phyloP scores from a whole-genome alignment of 352 stramenopile genomes.

The Phytophthora agathidicida region DNA sequence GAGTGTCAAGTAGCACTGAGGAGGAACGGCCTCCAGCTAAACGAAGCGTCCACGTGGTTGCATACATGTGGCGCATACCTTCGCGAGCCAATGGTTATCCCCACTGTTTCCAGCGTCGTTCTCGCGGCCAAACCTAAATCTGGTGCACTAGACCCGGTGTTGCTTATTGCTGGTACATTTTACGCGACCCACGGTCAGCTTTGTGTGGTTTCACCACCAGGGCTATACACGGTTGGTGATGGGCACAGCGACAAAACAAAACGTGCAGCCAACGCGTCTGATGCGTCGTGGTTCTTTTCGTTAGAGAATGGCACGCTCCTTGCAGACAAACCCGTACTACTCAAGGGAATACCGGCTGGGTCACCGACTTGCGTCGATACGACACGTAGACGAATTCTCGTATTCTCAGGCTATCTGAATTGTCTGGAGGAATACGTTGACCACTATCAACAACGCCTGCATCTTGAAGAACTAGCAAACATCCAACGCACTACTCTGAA shows the following conservation, averaged over 20 bases:
- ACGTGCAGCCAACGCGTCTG: conserved; percentile 49
- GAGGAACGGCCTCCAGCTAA: conserved; percentile 48
- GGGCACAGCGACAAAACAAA: conserved; percentile 48
- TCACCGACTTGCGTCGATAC: conserved; percentile 69
- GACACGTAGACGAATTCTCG: conserved; percentile 52
- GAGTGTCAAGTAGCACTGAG: conserved; percentile 68
- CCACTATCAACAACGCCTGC: conserved; percentile 16
- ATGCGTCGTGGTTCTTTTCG: conserved; percentile 80
- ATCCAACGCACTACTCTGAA: conserved; percentile 16
- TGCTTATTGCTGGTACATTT: conserved; percentile 77
- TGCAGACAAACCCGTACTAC: conserved; percentile 41
- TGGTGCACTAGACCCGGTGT: conserved; percentile 62
- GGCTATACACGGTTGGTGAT: conserved; percentile 49
- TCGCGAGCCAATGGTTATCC: conserved; percentile 47
- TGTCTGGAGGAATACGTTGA: conserved; percentile 69
- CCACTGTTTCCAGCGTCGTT: conserved; percentile 38
- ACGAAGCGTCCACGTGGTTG: conserved; percentile 54
- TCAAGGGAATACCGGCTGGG: conserved; percentile 67
- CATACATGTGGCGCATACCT: conserved; percentile 49
- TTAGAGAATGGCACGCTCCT: conserved; percentile 45
- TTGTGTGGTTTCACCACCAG: conserved; percentile 70
- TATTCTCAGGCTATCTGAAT: conserved; percentile 75
- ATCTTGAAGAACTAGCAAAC: not conserved
- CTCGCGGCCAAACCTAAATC: conserved; percentile 40
- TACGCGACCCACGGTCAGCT: conserved; percentile 64